A percentile compares a stretch with the other conserved stretches of the same genome.
Conservation (phyloP, 441 rosid genomes). For the Erodium texanum region DNA sequence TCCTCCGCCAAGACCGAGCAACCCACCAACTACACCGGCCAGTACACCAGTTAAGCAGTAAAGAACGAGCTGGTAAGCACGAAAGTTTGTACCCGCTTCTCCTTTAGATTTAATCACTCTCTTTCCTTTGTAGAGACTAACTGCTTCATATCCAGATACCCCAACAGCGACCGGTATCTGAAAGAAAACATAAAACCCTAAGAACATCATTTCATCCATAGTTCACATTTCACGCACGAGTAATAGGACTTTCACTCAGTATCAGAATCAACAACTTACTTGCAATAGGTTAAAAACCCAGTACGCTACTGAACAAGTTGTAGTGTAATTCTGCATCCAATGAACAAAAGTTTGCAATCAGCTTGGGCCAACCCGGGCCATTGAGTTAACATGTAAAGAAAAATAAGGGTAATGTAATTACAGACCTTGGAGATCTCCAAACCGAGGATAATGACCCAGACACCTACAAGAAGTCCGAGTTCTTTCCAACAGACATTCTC, state of each 20-base stretch:
- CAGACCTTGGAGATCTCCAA: conserved; percentile 55
- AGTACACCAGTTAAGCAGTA: conserved; percentile 43
- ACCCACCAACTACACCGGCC: conserved; percentile 60
- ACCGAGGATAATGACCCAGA: conserved; percentile 51
- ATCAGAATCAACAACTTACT: conserved; percentile 25
- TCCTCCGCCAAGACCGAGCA: conserved; percentile 66
- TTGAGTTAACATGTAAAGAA: not conserved
- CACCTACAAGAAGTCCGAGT: conserved; percentile 55
- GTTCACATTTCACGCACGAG: not conserved
- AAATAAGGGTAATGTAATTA: conserved; percentile 5
- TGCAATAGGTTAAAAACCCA: conserved; percentile 58
- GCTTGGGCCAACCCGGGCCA: not conserved
- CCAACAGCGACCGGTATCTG: conserved; percentile 56
- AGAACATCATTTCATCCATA: not conserved
- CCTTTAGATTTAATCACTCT: conserved; percentile 62
- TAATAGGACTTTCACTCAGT: not conserved
- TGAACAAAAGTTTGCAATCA: not conserved
- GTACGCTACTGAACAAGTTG: conserved; percentile 49
- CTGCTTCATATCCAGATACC: conserved; percentile 49
- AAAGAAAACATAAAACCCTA: not conserved
- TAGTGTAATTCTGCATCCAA: conserved; percentile 28
- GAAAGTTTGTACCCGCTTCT: conserved; percentile 28
- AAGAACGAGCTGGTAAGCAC: conserved; percentile 32
- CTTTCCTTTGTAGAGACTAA: conserved; percentile 45
- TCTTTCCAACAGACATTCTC: conserved; percentile 63